phyloP scores from a whole-genome alignment of 78 protist genomes.

The Salpingoeca rosetta region DNA sequence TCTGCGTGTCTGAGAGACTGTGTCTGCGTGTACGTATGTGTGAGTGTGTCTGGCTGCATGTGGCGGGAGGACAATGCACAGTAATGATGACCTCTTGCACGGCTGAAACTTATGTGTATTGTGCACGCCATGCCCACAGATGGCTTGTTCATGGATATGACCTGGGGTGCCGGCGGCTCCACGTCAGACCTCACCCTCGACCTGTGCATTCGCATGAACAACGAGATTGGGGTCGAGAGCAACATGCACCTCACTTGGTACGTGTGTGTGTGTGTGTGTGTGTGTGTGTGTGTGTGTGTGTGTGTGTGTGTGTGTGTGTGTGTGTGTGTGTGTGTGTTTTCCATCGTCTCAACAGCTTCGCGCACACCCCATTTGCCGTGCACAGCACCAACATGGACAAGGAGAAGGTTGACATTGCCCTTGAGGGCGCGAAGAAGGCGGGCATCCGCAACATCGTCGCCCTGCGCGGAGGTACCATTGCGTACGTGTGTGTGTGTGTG shows the following conservation, averaged over 20 bases:
- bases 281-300: neutral
- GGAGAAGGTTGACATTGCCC: slow-evolving; percentile 38
- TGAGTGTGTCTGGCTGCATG: no score
- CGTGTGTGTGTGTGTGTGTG: neutral
- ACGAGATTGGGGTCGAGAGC: neutral
- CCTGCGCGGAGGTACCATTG: slow-evolving; percentile 63
- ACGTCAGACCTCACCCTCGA: slow-evolving; percentile 14
- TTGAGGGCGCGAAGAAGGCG: slow-evolving; percentile 36
- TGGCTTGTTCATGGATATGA: slow-evolving; percentile 28
- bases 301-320: neutral
- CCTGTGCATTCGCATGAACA: neutral
- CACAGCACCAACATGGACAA: slow-evolving; percentile 73
- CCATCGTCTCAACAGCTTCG: neutral
- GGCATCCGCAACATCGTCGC: slow-evolving; percentile 85
- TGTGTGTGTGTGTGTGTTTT: neutral
- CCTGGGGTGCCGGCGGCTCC: slow-evolving; percentile 33
- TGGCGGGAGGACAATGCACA: no score
- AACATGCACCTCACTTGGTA: neutral
- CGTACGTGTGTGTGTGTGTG: neutral
- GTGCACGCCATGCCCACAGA: no score
- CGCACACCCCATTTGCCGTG: no score
- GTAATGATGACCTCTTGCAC: no score
- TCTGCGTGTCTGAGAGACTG: no score
- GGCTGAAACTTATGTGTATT: no score
- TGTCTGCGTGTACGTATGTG: no score